Conservation (phyloP, 2,329 filamentous ascomycete genomes). For the Diaporthe capsici region DNA sequence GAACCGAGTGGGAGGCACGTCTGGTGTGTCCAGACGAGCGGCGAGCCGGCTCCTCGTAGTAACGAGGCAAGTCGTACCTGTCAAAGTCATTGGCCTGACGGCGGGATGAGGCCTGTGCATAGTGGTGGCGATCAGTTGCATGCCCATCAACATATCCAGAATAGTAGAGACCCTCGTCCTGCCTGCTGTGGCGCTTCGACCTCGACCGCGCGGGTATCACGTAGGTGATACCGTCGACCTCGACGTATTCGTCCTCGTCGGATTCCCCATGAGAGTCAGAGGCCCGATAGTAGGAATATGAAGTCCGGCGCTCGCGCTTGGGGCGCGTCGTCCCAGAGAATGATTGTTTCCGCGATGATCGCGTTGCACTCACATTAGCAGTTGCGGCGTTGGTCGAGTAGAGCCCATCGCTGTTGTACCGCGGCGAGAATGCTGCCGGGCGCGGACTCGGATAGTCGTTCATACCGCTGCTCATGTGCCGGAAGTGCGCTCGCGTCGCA, state of each 20-base stretch:
- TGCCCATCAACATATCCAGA: constrained; percentile 64
- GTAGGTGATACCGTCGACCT: constrained; percentile 67
- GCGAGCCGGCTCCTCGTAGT: constrained; percentile 55
- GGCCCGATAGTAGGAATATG: constrained; percentile 71
- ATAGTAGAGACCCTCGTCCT: constrained; percentile 52
- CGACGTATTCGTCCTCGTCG: constrained; percentile 74
- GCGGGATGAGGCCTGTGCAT: constrained; percentile 59
- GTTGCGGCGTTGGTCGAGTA: constrained; percentile 64
- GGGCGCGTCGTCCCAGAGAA: constrained; percentile 60
- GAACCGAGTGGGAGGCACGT: constrained; percentile 64
- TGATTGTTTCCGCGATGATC: constrained; percentile 63
- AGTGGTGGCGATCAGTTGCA: constrained; percentile 72
- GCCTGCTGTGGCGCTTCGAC: constrained; percentile 55
- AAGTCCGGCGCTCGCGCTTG: constrained; percentile 69
- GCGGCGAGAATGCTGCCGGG: constrained; percentile 68
- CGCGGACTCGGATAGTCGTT: constrained; percentile 59
- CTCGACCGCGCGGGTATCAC: constrained; percentile 66
- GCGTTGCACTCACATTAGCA: constrained; percentile 74
- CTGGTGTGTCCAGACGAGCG: constrained; percentile 58
- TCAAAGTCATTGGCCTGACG: constrained; percentile 52
- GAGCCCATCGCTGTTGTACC: constrained; percentile 73
- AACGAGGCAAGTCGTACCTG: constrained; percentile 60
- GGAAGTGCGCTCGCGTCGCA: constrained; percentile 66
- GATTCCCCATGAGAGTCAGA: constrained; percentile 72
- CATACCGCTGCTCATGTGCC: constrained; percentile 59